Evolutionary conservation across 2,329 filamentous ascomycete species (phyloP), one percentile per base, ranked within the genome.

Genomic region (Incumbomyces lentus): DNA sequence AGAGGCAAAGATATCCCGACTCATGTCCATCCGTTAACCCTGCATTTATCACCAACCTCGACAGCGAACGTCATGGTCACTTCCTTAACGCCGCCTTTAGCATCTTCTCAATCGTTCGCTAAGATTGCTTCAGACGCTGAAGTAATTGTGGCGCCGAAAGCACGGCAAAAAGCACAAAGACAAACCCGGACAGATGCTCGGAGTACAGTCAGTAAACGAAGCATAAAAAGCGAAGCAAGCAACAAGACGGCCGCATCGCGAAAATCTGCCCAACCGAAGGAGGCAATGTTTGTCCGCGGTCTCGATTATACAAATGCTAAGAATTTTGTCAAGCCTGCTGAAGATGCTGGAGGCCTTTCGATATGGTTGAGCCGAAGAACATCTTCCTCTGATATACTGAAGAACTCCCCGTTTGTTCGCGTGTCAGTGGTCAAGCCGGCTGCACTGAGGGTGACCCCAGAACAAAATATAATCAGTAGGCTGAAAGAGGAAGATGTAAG

Each of bases 141-240:
- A 66, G 89, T 98, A 41, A 94, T 96, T 54, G 92, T 98, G 50
- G 92, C 92, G 2, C 92, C 92, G 1, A 98, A 98, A 68, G 84
- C 82, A 19, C 78, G 90, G 46, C 74, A 84, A 35, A 88, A 86
- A 62, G 68, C 74, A 30, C 71, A 79, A 2, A 77, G 81, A 47
- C 74, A 68, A 49, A 66, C 69, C 26, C 77, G 72, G n/a, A 78
- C 80, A 32, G 87, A 93, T 55, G 87, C 77, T 59, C 75, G 83
- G 49, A 95, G 89, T 60, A 83, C 89, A 7, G 83, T 82, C 2
- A 86, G 86, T 37, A 81, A 82, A 55, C 87, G 82, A 58, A 90
- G 86, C 60, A 76, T 65, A 26, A 83, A 84, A 62, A 92, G 84
- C 57, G 74, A 74, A 33, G 74, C 80, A 16, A 93, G 87, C 60